These are phyloP conservation scores for Geranomyces michiganensis DNA, from an alignment of 192 early-diverging fungal genomes.

Conservation along the genomic window DNA sequence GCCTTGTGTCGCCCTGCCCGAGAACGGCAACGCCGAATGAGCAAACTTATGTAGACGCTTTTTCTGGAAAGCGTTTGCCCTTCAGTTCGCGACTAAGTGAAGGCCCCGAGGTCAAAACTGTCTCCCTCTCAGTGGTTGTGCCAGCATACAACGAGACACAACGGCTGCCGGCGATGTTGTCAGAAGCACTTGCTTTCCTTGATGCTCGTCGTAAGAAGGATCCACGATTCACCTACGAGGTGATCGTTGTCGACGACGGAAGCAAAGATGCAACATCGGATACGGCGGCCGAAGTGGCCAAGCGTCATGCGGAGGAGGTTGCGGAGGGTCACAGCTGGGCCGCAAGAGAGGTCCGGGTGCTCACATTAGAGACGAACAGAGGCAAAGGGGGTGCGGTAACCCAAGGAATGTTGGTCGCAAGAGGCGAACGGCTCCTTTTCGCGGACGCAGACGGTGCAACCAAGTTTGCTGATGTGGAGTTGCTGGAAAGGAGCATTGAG, in stretches of 20 bases:
- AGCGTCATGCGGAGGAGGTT: slow-evolving; percentile 16
- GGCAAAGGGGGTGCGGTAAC: slow-evolving; percentile 95
- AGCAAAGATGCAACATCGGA: slow-evolving; percentile 76
- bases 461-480: slow-evolving; percentile 81
- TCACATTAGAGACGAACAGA: slow-evolving; percentile 80
- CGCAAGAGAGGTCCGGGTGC: slow-evolving; percentile 66
- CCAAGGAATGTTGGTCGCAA: slow-evolving; percentile 80
- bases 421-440: slow-evolving; percentile 80
- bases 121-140: slow-evolving; percentile 77
- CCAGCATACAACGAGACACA: slow-evolving; percentile 91
- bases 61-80: slow-evolving; percentile 32
- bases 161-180: slow-evolving; percentile 83
- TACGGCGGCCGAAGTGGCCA: slow-evolving; percentile 60
- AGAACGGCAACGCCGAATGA: slow-evolving; percentile 38
- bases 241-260: slow-evolving; percentile 93
- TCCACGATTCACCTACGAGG: slow-evolving; percentile 70
- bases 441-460: slow-evolving; percentile 97
- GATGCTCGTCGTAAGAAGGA: slow-evolving; percentile 42
- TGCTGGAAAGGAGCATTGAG: slow-evolving; percentile 51
- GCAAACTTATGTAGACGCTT: slow-evolving; percentile 51
- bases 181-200: slow-evolving; percentile 76
- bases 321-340: slow-evolving; percentile 3
- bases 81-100: slow-evolving; percentile 47
- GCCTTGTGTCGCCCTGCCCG: slow-evolving; percentile 22
- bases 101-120: slow-evolving; percentile 29